phyloP scores from a whole-genome alignment of 2,329 filamentous ascomycete genomes.

The Pyrenophora seminiperda region DNA sequence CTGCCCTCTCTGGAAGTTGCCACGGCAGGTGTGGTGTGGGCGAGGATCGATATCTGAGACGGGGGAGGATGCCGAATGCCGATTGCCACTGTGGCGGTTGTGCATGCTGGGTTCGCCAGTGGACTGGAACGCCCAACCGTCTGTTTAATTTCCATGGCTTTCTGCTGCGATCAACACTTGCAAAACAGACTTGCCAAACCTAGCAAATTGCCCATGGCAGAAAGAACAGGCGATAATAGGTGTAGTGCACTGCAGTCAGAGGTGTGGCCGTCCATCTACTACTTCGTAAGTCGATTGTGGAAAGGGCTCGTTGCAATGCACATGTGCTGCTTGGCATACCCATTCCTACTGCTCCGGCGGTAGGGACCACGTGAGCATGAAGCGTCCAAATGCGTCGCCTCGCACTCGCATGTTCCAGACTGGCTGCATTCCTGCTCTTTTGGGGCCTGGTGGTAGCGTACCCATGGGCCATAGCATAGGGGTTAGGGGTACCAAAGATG shows the following conservation, averaged over 20 bases:
- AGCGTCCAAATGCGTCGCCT: neutral
- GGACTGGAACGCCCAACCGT: slow-evolving; percentile 11
- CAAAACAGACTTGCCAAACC: neutral
- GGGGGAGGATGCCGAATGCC: slow-evolving; percentile 7
- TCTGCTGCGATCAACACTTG: slow-evolving; percentile 16
- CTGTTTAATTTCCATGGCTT: slow-evolving; percentile 10
- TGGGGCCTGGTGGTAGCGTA: slow-evolving; percentile 3
- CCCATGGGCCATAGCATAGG: slow-evolving; percentile 3
- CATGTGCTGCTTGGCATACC: no score
- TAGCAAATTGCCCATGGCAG: slow-evolving; percentile 8
- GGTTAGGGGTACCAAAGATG: neutral
- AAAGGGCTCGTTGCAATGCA: no score
- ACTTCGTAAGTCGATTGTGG: no score
- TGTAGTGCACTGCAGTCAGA: neutral
- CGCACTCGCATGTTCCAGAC: neutral
- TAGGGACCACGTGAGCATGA: no score
- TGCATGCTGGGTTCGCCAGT: slow-evolving; percentile 6
- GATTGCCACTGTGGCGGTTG: slow-evolving; percentile 8
- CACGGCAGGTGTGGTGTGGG: slow-evolving; percentile 9
- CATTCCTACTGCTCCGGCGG: no score
- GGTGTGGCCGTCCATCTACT: no score
- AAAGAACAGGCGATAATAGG: neutral
- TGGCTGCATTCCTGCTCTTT: neutral
- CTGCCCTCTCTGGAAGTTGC: slow-evolving; percentile 16
- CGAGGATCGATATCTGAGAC: slow-evolving; percentile 1